These are phyloP conservation scores for Barnettozyma siamensis DNA, from an alignment of 805 yeast genomes.

Conservation along the genomic window DNA sequence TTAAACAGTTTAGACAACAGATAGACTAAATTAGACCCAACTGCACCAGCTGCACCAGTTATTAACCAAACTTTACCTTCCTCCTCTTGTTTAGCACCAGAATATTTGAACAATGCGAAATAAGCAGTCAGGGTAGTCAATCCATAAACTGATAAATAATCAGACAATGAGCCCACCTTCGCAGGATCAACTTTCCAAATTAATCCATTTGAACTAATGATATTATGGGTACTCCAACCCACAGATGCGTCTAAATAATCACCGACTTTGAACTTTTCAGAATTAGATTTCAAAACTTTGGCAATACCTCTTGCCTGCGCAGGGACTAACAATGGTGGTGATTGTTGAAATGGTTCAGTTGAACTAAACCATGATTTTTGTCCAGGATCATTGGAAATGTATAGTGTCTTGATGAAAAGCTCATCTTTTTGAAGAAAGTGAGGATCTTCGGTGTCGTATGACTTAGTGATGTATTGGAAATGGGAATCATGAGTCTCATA, in stretches of 20 bases:
- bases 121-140: constrained; percentile 59
- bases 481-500: constrained; percentile 22
- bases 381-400: constrained; percentile 58
- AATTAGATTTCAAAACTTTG: constrained; percentile 42
- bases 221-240: constrained; percentile 45
- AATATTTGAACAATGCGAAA: constrained; percentile 45
- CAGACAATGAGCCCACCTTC: constrained; percentile 27
- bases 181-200: constrained; percentile 14
- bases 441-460: constrained; percentile 17
- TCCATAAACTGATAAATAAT: constrained; percentile 47
- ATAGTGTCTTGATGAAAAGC: constrained; percentile 37
- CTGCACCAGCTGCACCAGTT: constrained; percentile 72
- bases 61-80: constrained; percentile 42
- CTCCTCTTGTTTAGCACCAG: constrained; percentile 37
- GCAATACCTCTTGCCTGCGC: constrained; percentile 48
- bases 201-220: constrained; percentile 23
- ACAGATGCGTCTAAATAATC: constrained; percentile 35
- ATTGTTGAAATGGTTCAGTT: constrained; percentile 26
- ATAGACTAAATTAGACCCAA: constrained; percentile 57
- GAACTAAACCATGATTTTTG: constrained; percentile 50
- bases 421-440: constrained; percentile 32
- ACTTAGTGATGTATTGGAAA: constrained; percentile 22
- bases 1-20: constrained; percentile 47
- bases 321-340: constrained; percentile 35
- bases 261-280: constrained; percentile 36